Evolutionary conservation across 2,329 filamentous ascomycete species (phyloP).

Genomic region (Aschersonia sp.): DNA sequence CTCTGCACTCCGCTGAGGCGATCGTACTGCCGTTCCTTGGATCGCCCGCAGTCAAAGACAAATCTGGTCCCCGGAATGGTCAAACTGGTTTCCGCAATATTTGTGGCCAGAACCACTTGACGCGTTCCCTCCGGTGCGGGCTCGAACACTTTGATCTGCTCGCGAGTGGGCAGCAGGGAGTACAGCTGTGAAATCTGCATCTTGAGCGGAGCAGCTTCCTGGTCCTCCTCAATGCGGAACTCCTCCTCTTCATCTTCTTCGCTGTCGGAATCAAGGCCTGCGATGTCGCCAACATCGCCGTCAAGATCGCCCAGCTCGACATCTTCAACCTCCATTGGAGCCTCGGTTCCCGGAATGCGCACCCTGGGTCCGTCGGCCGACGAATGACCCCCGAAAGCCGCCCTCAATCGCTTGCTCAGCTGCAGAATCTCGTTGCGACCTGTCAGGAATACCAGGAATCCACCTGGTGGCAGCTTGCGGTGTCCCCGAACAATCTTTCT

Average conservation of each 20-base stretch:
- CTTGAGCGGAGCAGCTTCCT: slow-evolving; percentile 44
- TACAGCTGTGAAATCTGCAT: slow-evolving; percentile 90
- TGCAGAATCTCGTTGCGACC: slow-evolving; percentile 83
- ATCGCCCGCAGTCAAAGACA: slow-evolving; percentile 86
- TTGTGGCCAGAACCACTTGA: slow-evolving; percentile 82
- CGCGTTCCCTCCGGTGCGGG: slow-evolving; percentile 68
- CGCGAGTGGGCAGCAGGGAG: slow-evolving; percentile 76
- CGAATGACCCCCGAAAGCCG: slow-evolving; percentile 45
- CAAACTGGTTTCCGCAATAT: slow-evolving; percentile 92
- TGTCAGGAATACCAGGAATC: slow-evolving; percentile 87
- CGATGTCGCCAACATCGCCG: slow-evolving; percentile 46
- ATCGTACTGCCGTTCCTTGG: slow-evolving; percentile 86
- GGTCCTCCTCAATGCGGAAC: slow-evolving; percentile 55
- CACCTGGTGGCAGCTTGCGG: slow-evolving; percentile 75
- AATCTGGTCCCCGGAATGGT: slow-evolving; percentile 93
- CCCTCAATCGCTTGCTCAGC: slow-evolving; percentile 65
- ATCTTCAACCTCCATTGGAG: slow-evolving; percentile 72
- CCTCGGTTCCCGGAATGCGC: slow-evolving; percentile 61
- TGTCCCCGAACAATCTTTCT: slow-evolving; percentile 79
- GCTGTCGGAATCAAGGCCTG: slow-evolving; percentile 42
- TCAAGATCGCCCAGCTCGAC: slow-evolving; percentile 63
- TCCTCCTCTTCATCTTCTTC: slow-evolving; percentile 40
- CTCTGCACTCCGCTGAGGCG: slow-evolving; percentile 82
- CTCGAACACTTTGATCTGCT: slow-evolving; percentile 86
- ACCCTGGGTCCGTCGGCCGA: slow-evolving; percentile 50